A percentile compares a stretch with the other conserved stretches of the same genome.
These are phyloP conservation scores for Bacidia gigantensis DNA, from an alignment of 495 filamentous ascomycete species.

Conservation along the genomic window DNA sequence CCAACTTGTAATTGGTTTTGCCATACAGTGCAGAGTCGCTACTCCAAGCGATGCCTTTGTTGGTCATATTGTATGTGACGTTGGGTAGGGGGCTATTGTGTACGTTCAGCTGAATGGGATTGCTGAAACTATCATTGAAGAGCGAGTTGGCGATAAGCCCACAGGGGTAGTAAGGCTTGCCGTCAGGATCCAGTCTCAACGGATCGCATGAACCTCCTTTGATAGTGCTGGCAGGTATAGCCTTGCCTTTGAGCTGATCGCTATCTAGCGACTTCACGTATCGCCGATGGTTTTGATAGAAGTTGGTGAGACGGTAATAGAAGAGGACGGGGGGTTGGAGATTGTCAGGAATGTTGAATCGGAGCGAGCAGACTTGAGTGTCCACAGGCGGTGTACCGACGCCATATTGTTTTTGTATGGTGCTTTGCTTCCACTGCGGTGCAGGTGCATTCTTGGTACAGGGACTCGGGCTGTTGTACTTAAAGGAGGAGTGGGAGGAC, in stretches of 20 bases:
- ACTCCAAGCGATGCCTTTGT: conserved; percentile 69
- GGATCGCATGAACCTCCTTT: conserved; percentile 60
- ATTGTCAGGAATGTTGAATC: conserved; percentile 63
- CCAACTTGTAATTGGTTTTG: conserved; percentile 45
- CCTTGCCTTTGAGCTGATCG: conserved; percentile 66
- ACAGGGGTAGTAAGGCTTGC: conserved; percentile 75
- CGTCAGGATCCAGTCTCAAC: conserved; percentile 38
- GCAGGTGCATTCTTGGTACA: conserved; percentile 9
- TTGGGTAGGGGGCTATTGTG: conserved; percentile 21
- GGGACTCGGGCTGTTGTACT: conserved; percentile 25
- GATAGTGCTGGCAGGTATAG: conserved; percentile 46
- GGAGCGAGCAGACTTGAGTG: conserved; percentile 44
- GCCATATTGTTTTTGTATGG: conserved; percentile 5
- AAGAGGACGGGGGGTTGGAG: conserved; percentile 70
- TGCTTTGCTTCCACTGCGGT: conserved; percentile 28
- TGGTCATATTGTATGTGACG: conserved; percentile 56
- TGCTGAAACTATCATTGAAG: conserved; percentile 87
- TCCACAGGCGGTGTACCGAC: conserved; percentile 1
- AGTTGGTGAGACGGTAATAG: conserved; percentile 93
- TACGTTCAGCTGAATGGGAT: conserved; percentile 40
- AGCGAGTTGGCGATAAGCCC: conserved; percentile 91
- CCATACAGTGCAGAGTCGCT: conserved; percentile 70
- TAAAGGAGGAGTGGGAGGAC: conserved; percentile 54
- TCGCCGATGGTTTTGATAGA: conserved; percentile 97
- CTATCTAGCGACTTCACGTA: conserved; percentile 82